Evolutionary conservation across 345 rosid species (phyloP), one percentile per base, ranked within the genome.

Genomic region (Euphorbia tirucalli): DNA sequence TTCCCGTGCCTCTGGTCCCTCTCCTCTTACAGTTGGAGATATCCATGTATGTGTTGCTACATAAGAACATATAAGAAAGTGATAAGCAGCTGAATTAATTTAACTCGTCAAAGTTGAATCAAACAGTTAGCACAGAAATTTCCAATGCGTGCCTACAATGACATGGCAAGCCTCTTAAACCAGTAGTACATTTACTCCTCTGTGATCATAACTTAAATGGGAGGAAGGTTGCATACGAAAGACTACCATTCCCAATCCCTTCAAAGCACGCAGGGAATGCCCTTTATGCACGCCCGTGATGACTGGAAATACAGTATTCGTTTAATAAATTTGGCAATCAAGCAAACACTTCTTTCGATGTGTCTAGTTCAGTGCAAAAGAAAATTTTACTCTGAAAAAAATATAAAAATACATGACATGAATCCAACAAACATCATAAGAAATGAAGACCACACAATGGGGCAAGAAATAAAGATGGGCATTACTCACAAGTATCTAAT

Each of bases 1-100:
- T 81, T 96, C 99, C 74, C 99, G 89, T 67, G 96, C 91, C 78
- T 83, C 88, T 7, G 98, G 98, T 65, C 92, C 99, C 41, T 91
- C 96, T 31, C 98, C 99, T 83, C 94, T 89, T 65, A 90, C 85
- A 77, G 82, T 85, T 25, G 98, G 99, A 62, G 93, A 85, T 74
- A 78, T 80, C 99, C 99, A 95, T 49, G 96, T 85, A 76, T 88
- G 90, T 44, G 95, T 81, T 82, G 92, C 99, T 96, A 79, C 58
- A 82, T 67, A 35, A 41, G 67, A 69, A 49, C 30, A 74, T 10
- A 52, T 49, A 52, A 55, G 19, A 25, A 24, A 52, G 64, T 19
- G 43, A 71, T 15, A 32, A 25, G 0, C 22, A 49, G 27, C 59
- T 30, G 31, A 68, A 54, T 59, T 55, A 41, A 5, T 31, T 55